These are phyloP conservation scores for Podospora bellae-mahoneyi DNA, from an alignment of 495 filamentous ascomycete species.

Conservation along the genomic window DNA sequence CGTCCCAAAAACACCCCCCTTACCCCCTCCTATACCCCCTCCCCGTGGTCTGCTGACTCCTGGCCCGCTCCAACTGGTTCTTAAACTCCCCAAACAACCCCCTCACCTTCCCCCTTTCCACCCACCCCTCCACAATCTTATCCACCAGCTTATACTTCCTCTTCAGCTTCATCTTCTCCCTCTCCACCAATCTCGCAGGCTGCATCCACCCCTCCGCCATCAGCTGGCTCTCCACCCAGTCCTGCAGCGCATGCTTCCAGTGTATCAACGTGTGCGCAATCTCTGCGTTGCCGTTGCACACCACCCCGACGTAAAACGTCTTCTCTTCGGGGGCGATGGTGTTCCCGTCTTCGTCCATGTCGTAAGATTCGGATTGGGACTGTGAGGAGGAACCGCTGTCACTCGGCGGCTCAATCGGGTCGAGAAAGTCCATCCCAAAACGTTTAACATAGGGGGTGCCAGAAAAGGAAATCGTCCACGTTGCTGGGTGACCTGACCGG, in stretches of 20 bases:
- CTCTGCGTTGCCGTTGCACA: slow-evolving; percentile 64
- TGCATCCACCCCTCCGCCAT: slow-evolving; percentile 50
- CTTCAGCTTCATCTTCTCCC: slow-evolving; percentile 43
- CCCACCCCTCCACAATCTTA: slow-evolving; percentile 42
- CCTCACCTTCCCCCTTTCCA: slow-evolving; percentile 23
- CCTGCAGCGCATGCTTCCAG: slow-evolving; percentile 71
- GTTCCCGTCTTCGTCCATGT: slow-evolving; percentile 39
- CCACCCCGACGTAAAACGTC: slow-evolving; percentile 38
- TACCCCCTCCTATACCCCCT: slow-evolving; percentile 12
- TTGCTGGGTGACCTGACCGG: slow-evolving; percentile 38
- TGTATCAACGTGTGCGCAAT: slow-evolving; percentile 68
- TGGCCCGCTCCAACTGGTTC: slow-evolving; percentile 34
- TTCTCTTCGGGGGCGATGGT: slow-evolving; percentile 35
- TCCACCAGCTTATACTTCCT: slow-evolving; percentile 52
- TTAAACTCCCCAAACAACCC: slow-evolving; percentile 39
- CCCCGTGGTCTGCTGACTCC: slow-evolving; percentile 33
- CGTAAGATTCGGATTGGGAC: slow-evolving; percentile 42
- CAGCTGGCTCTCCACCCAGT: slow-evolving; percentile 64
- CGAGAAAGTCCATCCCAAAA: slow-evolving; percentile 46
- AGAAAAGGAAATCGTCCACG: slow-evolving; percentile 51
- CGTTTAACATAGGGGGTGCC: slow-evolving; percentile 69
- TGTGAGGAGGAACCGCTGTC: neutral
- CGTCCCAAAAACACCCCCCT: neutral
- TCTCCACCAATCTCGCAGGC: slow-evolving; percentile 41
- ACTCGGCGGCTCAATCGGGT: slow-evolving; percentile 49